A percentile compares a stretch with the other conserved stretches of the same genome.
phyloP scores from a whole-genome alignment of 1,139 yeast genomes.

The Wickerhamiella infanticola region DNA sequence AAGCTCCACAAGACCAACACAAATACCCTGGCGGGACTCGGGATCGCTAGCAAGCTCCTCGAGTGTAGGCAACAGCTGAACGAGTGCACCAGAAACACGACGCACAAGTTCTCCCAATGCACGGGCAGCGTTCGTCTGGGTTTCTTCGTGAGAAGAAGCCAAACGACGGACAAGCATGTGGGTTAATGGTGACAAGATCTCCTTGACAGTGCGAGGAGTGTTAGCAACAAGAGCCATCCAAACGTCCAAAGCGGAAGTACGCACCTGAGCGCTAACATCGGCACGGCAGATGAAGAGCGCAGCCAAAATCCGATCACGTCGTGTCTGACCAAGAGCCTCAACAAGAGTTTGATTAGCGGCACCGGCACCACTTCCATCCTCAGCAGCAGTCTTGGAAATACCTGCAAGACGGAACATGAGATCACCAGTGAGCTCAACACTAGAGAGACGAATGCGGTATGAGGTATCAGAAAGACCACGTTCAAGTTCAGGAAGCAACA shows the following conservation, averaged over 20 bases:
- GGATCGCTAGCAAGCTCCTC: slow-evolving; percentile 54
- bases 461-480: slow-evolving; percentile 70
- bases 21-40: slow-evolving; percentile 88
- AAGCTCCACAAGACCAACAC: slow-evolving; percentile 81
- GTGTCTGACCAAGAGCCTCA: slow-evolving; percentile 70
- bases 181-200: slow-evolving; percentile 73
- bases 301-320: slow-evolving; percentile 76
- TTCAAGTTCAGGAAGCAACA: slow-evolving; percentile 86
- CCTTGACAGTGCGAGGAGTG: slow-evolving; percentile 92
- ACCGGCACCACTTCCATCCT: slow-evolving; percentile 10
- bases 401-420: slow-evolving; percentile 90
- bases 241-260: slow-evolving; percentile 84
- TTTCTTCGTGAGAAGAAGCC: slow-evolving; percentile 64
- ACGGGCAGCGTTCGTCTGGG: slow-evolving; percentile 81
- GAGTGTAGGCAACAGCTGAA: slow-evolving; percentile 74
- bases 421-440: slow-evolving; percentile 96
- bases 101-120: slow-evolving; percentile 92
- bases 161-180: slow-evolving; percentile 64
- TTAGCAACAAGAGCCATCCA: slow-evolving; percentile 96
- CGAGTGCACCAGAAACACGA: slow-evolving; percentile 82
- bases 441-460: slow-evolving; percentile 80
- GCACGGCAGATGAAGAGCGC: slow-evolving; percentile 84
- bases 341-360: slow-evolving; percentile 16
- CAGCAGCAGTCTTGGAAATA: slow-evolving; percentile 35
- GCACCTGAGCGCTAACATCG: slow-evolving; percentile 74